Base-by-base conservation (phyloP, 371 early-diverging fungal genomes). In the Mortierella sp. region DNA sequence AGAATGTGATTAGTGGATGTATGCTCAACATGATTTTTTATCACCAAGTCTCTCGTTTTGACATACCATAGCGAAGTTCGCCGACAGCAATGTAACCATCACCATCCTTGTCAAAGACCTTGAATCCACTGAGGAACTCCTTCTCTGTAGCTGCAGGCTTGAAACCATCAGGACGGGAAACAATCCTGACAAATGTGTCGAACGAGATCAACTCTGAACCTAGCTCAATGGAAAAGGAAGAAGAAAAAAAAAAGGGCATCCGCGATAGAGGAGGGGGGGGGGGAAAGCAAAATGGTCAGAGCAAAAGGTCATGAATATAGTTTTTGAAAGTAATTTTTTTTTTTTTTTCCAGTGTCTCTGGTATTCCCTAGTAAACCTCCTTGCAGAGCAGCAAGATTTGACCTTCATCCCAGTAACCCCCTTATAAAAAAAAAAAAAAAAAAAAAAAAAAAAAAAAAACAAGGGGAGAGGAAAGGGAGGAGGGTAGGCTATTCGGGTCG, bases 101-200 rank as follows among this genome's bases (percentile, higher is more conserved):
- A 67, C 93, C 92, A 69, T 97, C 95, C 87, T 95, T 95, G 89
- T 98, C 98, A 89, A 98, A 97, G 55, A 98, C 96, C 84, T 94
- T 95, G 92, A 97, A 98, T 7, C 95, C 98, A 80, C 96, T 96
- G 71, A 96, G 92, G 75, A 97, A 95, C 83, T 97, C 98, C 81
- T 95, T 92, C 73, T 86, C 84, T 59, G 92, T 84, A 63, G 93
- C 95, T 55, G 93, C 87, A 65, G 92, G 90, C 77, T 88, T 89
- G 84, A 93, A 94, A 46, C 93, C 94, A 60, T 90, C 88, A 23
- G 93, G 91, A 51, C 93, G 89, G 74, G 89, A 85, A 62, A 93
- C 85, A 60, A 94, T 89, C 80, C 87, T 83, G 53, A 92, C 75
- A 79, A 94, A 93, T 52, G 86, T 86, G 66, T 92, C 90, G 81